A percentile compares a stretch with the other conserved stretches of the same genome.
Conservation (phyloP, 495 filamentous ascomycete genomes). For the Penicillium nucicola region DNA sequence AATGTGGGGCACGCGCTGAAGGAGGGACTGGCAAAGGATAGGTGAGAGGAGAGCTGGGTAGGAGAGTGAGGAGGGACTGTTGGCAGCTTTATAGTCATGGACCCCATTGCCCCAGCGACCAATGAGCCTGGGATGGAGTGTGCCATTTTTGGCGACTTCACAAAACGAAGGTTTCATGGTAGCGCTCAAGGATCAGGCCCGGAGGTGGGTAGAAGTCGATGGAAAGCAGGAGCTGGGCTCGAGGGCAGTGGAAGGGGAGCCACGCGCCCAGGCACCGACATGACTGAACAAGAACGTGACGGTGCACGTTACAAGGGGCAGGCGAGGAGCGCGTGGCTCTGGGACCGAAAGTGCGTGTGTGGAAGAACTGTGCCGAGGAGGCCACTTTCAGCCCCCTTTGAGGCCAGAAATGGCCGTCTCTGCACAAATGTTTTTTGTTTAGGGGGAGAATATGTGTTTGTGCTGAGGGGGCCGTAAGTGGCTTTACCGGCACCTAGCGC, state of each 20-base stretch:
- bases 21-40: conserved; percentile 3
- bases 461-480: too few relatives aligned
- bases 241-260: background rate
- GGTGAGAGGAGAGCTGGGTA: background rate
- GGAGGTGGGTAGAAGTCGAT: conserved; percentile 5
- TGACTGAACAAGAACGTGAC: conserved; percentile 1
- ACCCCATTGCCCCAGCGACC: conserved; percentile 1
- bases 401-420: too few relatives aligned
- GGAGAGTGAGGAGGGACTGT: background rate
- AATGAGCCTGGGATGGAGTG: background rate
- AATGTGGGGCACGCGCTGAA: background rate
- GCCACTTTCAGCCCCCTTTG: conserved; percentile 8
- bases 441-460: too few relatives aligned
- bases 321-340: conserved; percentile 3
- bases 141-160: conserved; percentile 6
- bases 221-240: conserved; percentile 2
- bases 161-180: background rate
- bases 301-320: background rate
- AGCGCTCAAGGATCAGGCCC: background rate
- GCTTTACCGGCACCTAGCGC: too few relatives aligned
- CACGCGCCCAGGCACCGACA: conserved; percentile 3
- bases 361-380: conserved; percentile 11
- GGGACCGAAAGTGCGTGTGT: conserved; percentile 3
- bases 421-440: too few relatives aligned
- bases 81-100: conserved; percentile 1